Percentiles rank a stretch among this genome's conserved stretches.
Conservation (phyloP, 2,329 filamentous ascomycete genomes). For the Alternaria solani region DNA sequence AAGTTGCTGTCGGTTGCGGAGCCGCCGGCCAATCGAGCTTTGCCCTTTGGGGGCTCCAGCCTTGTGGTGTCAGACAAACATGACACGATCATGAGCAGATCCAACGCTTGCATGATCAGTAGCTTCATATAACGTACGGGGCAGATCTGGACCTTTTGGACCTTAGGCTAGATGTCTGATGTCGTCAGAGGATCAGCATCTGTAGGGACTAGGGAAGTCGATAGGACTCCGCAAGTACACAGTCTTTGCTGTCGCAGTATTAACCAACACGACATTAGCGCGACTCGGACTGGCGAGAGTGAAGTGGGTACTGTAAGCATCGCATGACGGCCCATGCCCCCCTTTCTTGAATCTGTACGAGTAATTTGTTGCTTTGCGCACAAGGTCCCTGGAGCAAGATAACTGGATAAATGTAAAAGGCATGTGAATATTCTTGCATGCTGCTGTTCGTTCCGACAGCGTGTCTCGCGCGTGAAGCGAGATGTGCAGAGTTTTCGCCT, state of each 20-base stretch:
- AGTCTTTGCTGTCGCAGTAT: slow-evolving; percentile 5
- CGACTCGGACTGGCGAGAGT: slow-evolving; percentile 7
- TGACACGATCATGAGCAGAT: slow-evolving; percentile 15
- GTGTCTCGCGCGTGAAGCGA: slow-evolving; percentile 31
- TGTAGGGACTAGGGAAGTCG: background rate
- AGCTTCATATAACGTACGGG: slow-evolving; percentile 1
- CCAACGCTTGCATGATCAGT: background rate
- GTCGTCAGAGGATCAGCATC: slow-evolving; percentile 13
- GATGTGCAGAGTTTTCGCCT: slow-evolving; percentile 27
- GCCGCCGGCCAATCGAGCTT: background rate
- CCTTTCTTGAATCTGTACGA: slow-evolving; percentile 21
- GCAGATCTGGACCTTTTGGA: slow-evolving; percentile 7
- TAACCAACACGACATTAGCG: background rate
- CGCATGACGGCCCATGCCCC: slow-evolving; percentile 7
- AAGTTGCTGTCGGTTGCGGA: slow-evolving; percentile 4
- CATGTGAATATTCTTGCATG: slow-evolving; percentile 14
- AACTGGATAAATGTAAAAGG: slow-evolving; percentile 7
- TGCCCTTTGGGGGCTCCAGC: slow-evolving; percentile 1
- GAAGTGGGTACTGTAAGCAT: slow-evolving; percentile 1
- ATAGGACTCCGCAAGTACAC: background rate
- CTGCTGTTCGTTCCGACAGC: slow-evolving; percentile 27
- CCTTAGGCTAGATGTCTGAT: slow-evolving; percentile 8
- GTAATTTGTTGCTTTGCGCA: slow-evolving; percentile 12
- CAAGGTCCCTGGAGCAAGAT: slow-evolving; percentile 6
- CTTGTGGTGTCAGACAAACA: slow-evolving; percentile 9